Percentiles rank a stretch among this genome's conserved stretches.
phyloP scores from a whole-genome alignment of 805 yeast genomes.

The Wickerhamomyces rabaulensis region DNA sequence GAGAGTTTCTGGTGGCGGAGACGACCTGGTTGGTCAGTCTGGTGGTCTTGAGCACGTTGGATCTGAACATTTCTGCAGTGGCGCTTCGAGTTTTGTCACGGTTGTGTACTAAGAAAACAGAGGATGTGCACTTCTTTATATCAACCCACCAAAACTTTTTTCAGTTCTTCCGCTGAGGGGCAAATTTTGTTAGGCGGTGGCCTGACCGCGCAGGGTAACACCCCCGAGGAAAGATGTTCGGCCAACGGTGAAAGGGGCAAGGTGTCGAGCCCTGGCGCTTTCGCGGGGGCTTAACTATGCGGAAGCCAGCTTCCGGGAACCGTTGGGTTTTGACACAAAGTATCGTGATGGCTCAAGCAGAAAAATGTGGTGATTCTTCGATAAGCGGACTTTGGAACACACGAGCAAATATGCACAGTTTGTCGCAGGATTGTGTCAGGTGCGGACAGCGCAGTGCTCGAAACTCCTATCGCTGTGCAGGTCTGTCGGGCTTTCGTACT shows the following conservation, averaged over 20 bases:
- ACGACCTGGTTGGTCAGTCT: constrained; percentile 36
- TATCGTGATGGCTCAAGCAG: neutral
- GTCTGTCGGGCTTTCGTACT: too few species aligned
- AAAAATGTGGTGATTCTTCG: too few species aligned
- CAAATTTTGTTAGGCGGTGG: neutral
- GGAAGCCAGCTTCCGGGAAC: neutral
- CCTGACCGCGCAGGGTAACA: neutral
- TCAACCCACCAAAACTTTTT: neutral
- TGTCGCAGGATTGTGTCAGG: too few species aligned
- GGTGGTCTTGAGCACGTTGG: constrained; percentile 26
- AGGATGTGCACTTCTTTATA: neutral
- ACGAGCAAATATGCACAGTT: too few species aligned
- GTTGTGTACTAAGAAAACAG: neutral
- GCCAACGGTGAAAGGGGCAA: neutral
- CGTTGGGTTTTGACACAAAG: neutral
- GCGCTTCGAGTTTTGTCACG: neutral
- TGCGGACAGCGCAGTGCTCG: too few species aligned
- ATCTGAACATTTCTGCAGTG: constrained; percentile 18
- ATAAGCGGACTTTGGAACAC: too few species aligned
- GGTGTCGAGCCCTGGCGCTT: neutral
- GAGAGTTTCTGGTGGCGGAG: constrained; percentile 31
- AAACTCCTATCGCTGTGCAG: too few species aligned
- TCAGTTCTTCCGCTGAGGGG: neutral
- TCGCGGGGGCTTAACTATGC: neutral
- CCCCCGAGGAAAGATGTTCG: too few species aligned